A percentile compares a stretch with the other conserved stretches of the same genome.
Conservation (phyloP, 2,329 filamentous ascomycete genomes). For the Bipolaris zeicola region DNA sequence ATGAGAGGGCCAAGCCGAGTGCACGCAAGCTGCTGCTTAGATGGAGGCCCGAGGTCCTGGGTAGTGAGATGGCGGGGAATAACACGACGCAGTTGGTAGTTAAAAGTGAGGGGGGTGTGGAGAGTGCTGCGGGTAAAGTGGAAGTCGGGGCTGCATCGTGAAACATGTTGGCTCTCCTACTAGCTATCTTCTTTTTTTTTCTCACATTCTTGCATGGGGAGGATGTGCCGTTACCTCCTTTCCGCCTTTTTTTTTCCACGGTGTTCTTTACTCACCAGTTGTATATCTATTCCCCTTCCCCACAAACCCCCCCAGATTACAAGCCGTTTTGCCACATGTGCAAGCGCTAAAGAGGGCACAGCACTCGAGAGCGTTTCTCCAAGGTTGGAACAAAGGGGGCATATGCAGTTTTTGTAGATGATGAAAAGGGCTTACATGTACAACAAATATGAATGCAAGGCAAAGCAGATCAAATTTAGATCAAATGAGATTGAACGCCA, state of each 20-base stretch:
- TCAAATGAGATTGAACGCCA: background rate
- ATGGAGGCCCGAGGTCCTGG: constrained; percentile 59
- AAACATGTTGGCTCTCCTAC: background rate
- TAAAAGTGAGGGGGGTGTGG: constrained; percentile 16
- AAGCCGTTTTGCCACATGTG: no score
- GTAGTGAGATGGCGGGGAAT: constrained; percentile 22
- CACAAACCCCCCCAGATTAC: no score
- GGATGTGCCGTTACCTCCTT: background rate
- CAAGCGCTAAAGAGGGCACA: no score
- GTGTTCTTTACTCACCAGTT: background rate
- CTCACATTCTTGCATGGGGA: background rate
- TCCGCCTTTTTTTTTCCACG: no score
- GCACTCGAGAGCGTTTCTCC: no score
- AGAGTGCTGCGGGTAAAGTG: constrained; percentile 23
- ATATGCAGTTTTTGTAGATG: background rate
- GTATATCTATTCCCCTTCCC: background rate
- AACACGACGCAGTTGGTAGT: constrained; percentile 17
- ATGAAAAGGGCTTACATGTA: background rate
- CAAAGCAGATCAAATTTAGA: background rate
- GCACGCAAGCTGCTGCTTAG: constrained; percentile 60
- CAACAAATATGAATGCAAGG: background rate
- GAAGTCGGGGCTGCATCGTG: constrained; percentile 38
- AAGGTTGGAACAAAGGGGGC: no score
- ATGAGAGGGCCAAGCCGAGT: constrained; percentile 54
- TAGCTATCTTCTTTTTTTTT: background rate